Evolutionary conservation across 2,329 filamentous ascomycete species (phyloP), one percentile per base, ranked within the genome.

Genomic region (Fusarium sp.): DNA sequence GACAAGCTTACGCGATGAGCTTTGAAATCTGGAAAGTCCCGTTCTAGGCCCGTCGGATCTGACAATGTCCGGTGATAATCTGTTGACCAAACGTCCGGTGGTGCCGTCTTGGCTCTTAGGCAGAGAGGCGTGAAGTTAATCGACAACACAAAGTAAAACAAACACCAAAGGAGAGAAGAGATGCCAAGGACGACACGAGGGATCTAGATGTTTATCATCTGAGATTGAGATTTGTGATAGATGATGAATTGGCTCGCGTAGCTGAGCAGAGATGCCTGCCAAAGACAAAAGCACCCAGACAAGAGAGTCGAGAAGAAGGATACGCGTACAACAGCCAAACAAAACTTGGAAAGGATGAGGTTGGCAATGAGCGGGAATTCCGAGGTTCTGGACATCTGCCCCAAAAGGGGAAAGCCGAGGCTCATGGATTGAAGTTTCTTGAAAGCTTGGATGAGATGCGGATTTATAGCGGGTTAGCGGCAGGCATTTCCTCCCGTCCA

Each of bases 381-480:
- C 69, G 61, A 67, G 34, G 62, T 64, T 63, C 67, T 70, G 44
- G 27, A n/a, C 31, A 25, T 42, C 20, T 40, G 56, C 23, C 59
- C 57, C 14, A 36, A 68, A 62, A 53, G 25, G 59, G 68, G 49
- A 65, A 73, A 72, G 72, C 72, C 72, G 72, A 74, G 72, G 72
- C 11, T 64, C 58, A 29, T 27, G 27, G 46, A 50, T 23, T 34
- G 40, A 58, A 31, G 50, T 38, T 56, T 61, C 38, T 34, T 33
- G 25, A 49, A 33, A 33, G 62, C 67, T 36, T 29, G 61, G 50
- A 46, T 57, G 50, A 54, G 44, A 57, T 42, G 50, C 23, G 36
- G 40, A 44, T 57, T 65, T 55, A 54, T 20, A 51, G 63, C 53
- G 46, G 58, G 29, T 36, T 58, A 36, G 38, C 54, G 54, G 54